Percentiles rank a stretch among this genome's conserved stretches.
These are phyloP conservation scores for Chaetomiaceae sp. DNA, from an alignment of 2,329 filamentous ascomycete genomes.

Conservation along the genomic window DNA sequence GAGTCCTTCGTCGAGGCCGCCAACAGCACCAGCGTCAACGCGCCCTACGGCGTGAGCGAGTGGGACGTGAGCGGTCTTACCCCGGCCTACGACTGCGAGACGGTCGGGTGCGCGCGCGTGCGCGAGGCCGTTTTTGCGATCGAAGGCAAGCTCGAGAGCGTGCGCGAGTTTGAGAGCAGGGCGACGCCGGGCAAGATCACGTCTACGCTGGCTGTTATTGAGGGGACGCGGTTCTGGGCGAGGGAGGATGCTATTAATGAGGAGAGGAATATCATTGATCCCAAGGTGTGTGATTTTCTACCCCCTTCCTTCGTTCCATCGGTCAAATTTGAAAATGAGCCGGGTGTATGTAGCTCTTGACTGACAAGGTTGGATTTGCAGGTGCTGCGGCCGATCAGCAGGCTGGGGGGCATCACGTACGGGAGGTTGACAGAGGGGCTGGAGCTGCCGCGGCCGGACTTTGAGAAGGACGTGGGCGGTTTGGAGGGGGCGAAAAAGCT, in stretches of 20 bases:
- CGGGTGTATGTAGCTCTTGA: too few relatives aligned
- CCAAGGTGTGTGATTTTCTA: conserved; percentile 42
- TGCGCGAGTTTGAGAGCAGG: conserved; percentile 71
- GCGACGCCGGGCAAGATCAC: conserved; percentile 68
- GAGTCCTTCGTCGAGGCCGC: conserved; percentile 85
- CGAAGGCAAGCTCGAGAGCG: conserved; percentile 73
- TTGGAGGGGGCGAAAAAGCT: conserved; percentile 55
- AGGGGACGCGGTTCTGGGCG: conserved; percentile 85
- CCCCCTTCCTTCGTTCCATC: background rate
- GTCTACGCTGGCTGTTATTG: conserved; percentile 68
- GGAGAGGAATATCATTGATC: conserved; percentile 68
- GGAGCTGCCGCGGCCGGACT: conserved; percentile 54
- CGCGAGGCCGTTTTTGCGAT: conserved; percentile 78
- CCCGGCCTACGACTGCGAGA: conserved; percentile 56
- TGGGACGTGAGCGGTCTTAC: conserved; percentile 76
- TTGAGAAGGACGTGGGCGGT: conserved; percentile 46
- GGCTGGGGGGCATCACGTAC: conserved; percentile 85
- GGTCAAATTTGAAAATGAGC: too few relatives aligned
- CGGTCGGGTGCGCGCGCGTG: conserved; percentile 68
- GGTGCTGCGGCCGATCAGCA: conserved; percentile 68
- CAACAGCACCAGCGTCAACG: conserved; percentile 73
- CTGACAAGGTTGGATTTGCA: conserved; percentile 27
- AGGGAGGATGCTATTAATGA: conserved; percentile 83
- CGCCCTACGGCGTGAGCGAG: conserved; percentile 71
- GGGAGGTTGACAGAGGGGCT: conserved; percentile 54